These are phyloP conservation scores for Podospora pseudopauciseta DNA, from an alignment of 495 filamentous ascomycete genomes.

Conservation along the genomic window DNA sequence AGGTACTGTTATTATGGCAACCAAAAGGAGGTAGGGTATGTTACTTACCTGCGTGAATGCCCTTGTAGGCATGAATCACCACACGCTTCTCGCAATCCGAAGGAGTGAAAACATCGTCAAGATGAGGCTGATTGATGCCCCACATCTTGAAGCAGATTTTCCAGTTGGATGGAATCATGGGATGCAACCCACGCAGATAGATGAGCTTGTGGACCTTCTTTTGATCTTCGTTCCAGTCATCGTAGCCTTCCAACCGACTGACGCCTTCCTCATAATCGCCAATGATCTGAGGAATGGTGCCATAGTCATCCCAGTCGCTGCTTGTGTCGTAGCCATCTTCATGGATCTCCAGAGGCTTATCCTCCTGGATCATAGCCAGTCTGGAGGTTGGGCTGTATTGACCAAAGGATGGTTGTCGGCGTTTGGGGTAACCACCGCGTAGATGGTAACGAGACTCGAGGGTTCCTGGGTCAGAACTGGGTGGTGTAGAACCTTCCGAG, in stretches of 20 bases:
- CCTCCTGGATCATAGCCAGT: background rate
- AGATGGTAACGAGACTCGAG: background rate
- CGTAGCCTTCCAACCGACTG: constrained; percentile 22
- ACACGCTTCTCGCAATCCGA: constrained; percentile 25
- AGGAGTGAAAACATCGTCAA: constrained; percentile 28
- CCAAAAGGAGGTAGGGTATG: background rate
- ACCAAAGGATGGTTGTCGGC: background rate
- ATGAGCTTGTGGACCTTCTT: constrained; percentile 29
- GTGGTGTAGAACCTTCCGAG: background rate
- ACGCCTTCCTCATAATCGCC: constrained; percentile 21
- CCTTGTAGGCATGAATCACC: constrained; percentile 25
- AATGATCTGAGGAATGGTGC: constrained; percentile 14
- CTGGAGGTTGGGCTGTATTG: background rate
- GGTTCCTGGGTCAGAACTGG: background rate
- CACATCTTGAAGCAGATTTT: constrained; percentile 30
- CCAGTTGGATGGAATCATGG: constrained; percentile 34
- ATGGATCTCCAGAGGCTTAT: background rate
- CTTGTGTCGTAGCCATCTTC: constrained; percentile 19
- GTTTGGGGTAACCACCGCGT: background rate
- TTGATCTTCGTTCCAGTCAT: constrained; percentile 30
- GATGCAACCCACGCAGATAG: constrained; percentile 31
- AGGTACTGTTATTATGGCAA: background rate
- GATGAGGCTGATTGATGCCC: constrained; percentile 26
- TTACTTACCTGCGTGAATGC: constrained; percentile 27
- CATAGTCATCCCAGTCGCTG: constrained; percentile 32